A percentile compares a stretch with the other conserved stretches of the same genome.
These are phyloP conservation scores for Thecaphora thlaspeos DNA, from an alignment of 1,284 basidiomycete genomes.

Conservation along the genomic window DNA sequence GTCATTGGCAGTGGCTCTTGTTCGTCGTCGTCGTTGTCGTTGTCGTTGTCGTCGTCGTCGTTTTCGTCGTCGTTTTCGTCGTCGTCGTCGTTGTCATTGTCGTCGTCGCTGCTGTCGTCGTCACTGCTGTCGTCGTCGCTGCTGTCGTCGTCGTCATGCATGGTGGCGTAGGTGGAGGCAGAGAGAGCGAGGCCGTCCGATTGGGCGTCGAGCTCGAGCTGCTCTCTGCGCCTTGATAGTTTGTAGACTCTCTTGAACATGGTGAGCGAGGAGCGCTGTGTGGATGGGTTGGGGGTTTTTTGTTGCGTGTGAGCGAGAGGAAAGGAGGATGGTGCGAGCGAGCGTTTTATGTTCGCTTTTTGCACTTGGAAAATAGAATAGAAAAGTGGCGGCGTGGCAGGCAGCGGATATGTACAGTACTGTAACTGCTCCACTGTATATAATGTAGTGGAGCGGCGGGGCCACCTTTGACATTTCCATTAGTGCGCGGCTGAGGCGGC, in stretches of 20 bases:
- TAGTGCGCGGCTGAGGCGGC: too few relatives aligned
- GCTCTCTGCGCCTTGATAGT: not conserved
- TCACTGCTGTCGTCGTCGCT: conserved; percentile 10
- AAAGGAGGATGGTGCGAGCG: too few relatives aligned
- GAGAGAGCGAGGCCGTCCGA: not conserved
- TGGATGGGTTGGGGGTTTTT: too few relatives aligned
- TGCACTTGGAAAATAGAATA: too few relatives aligned
- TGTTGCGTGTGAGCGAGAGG: too few relatives aligned
- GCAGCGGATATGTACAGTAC: too few relatives aligned
- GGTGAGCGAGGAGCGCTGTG: not conserved
- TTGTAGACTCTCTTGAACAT: conserved; percentile 37
- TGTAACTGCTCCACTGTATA: too few relatives aligned
- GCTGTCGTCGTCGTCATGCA: conserved; percentile 30
- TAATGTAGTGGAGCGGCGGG: too few relatives aligned
- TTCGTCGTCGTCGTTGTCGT: conserved; percentile 31
- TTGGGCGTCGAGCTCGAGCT: not conserved
- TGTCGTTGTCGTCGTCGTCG: conserved; percentile 12
- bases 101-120: conserved; percentile 7
- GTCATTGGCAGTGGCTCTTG: conserved; percentile 19
- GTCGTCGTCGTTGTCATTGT: conserved; percentile 17
- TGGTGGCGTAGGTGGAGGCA: conserved; percentile 3
- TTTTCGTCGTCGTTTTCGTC: conserved; percentile 7
- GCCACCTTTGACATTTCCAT: too few relatives aligned
- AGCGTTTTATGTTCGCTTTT: too few relatives aligned
- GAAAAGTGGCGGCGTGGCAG: too few relatives aligned